Evolutionary conservation across 192 early-diverging fungal genomes (phyloP), one percentile per base, ranked within the genome.

Genomic region (Rhizophagus prolifer): DNA sequence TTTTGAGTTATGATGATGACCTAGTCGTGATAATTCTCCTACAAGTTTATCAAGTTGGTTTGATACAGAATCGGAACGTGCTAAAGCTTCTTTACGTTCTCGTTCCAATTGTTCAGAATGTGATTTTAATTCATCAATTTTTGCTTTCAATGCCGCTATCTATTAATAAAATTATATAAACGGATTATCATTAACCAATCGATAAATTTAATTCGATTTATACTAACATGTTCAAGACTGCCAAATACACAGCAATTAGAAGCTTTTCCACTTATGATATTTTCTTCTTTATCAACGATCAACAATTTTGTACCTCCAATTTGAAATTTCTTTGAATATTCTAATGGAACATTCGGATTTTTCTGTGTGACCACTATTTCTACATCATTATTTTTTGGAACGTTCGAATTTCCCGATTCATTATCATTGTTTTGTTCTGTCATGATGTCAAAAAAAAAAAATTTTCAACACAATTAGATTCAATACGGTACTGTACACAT

Each of bases 131-230:
- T 77, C 76, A 9, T 63, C 68, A 14, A 77, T 46, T 70, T 77
- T 77, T 41, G 67, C 61, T 70, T 70, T 77, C 25, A 77, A 50
- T n/a, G 76, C 76, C 50, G 64, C 61, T 23, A 77, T 34, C 76
- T 77, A 58, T 70, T 19, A 41, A 30, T 59, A 72, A 72, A 10
- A 19, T 41, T 7, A 46, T n/a, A 16, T 70, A 5, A 9, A 65
- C n/a, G 23, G 34, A 36, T 36, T 4, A 9, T 44, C 0, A 46
- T 46, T 25, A 70, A 21, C 1, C 10, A 12, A 44, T 44, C 41
- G 1, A 44, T 44, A 44, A 9, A 12, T 12, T 1, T 44, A 12
- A 12, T 44, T n/a, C 6, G 21, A 54, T 54, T 21, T 54, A n/a
- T n/a, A 54, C 6, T 6, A 5, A 54, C 50, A 54, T 54, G 50